Base-by-base conservation (phyloP, 1,284 basidiomycete species). In the Wolfiporia cocos region DNA sequence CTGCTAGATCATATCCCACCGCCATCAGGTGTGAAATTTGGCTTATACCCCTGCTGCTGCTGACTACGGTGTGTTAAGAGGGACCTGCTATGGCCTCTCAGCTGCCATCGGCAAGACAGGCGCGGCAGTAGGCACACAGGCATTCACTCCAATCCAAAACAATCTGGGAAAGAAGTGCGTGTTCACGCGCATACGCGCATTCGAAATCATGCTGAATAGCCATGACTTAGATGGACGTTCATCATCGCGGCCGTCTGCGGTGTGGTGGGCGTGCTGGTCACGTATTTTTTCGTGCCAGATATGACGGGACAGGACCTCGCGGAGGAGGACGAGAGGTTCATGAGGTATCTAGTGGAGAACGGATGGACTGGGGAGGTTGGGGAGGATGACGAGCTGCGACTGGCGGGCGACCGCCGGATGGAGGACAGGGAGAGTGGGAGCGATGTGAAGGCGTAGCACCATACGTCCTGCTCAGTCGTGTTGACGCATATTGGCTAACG, bases 71-170 rank as follows among this genome's bases (percentile, higher is more conserved):
- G 12, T 2, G 15, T 3, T 20, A 19, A 76, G 76, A 39, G 85
- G 82, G 5, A 82, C 81, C 4, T 80, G 76, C 55, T 86, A 82
- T 49, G 85, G 83, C 4, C 54, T 89, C 37, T 79, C 78, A 32
- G 81, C 84, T 9, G 83, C 84, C 0, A 61, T 87, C 5, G 86
- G 85, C 4, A 90, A 90, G 57, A 70, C 78, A 0, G 87, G 87
- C 4, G 86, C 86, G 5, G 87, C 82, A 14, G 54, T 88, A 41
- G 87, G 87, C 3, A 86, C 81, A 0, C 81, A 89, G 56, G 81
- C 72, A 1, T 89, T 89, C 61, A 84, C 78, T 3, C 84, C 84
- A 3, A 86, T 89, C 48, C 82, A 87, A 56, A 69, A 66, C 43
- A 68, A 81, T 51, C 69, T 83, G 10, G 81, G 80, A 19, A 78